Conservation (phyloP, 805 yeast genomes). For the Wickerhamomyces sydowiorum region DNA sequence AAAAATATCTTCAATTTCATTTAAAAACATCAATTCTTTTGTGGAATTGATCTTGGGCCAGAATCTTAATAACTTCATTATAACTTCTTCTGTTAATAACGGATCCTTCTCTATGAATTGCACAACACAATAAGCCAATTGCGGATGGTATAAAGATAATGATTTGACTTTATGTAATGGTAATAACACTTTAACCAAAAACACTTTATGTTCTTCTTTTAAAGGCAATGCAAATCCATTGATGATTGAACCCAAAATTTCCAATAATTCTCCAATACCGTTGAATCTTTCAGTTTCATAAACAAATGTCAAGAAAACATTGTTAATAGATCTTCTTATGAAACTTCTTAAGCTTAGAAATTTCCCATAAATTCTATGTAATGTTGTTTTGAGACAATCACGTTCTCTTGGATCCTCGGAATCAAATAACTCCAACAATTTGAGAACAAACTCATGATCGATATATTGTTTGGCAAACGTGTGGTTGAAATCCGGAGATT, state of each 20-base stretch:
- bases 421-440: slow-evolving; percentile 83
- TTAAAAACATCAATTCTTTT: slow-evolving; percentile 91
- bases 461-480: slow-evolving; percentile 89
- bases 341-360: slow-evolving; percentile 84
- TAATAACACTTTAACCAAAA: slow-evolving; percentile 75
- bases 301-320: slow-evolving; percentile 86
- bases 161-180: slow-evolving; percentile 93
- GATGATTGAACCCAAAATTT: slow-evolving; percentile 91
- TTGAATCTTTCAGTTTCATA: slow-evolving; percentile 95
- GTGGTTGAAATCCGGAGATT: slow-evolving; percentile 91
- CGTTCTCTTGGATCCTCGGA: slow-evolving; percentile 96
- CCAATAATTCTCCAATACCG: slow-evolving; percentile 91
- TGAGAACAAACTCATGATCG: slow-evolving; percentile 83
- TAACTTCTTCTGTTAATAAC: slow-evolving; percentile 87
- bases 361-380: slow-evolving; percentile 95
- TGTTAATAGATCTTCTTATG: slow-evolving; percentile 85
- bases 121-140: slow-evolving; percentile 92
- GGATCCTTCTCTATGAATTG: slow-evolving; percentile 97
- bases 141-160: slow-evolving; percentile 89
- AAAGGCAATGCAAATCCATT: slow-evolving; percentile 97
- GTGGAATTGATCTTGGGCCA: slow-evolving; percentile 97
- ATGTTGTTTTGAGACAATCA: slow-evolving; percentile 89
- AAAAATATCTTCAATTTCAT: slow-evolving; percentile 94
- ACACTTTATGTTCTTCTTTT: slow-evolving; percentile 94
- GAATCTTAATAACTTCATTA: slow-evolving; percentile 84